Conservation (phyloP, 2,329 filamentous ascomycete genomes). For the Aspergillus sp. region DNA sequence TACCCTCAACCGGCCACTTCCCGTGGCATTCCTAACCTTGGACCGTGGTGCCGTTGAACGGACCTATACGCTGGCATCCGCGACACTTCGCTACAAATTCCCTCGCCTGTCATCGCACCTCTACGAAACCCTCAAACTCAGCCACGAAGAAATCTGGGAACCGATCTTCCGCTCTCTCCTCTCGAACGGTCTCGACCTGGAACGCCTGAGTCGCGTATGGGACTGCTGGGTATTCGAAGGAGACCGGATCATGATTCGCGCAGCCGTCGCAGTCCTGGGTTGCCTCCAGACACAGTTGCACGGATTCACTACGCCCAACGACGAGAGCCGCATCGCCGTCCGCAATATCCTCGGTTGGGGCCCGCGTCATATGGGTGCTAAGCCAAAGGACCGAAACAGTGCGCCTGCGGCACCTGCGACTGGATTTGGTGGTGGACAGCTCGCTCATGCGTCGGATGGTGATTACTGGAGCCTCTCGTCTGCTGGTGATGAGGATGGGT, state of each 20-base stretch:
- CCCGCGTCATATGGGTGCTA: slow-evolving; percentile 25
- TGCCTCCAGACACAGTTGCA: slow-evolving; percentile 38
- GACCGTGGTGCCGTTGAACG: slow-evolving; percentile 51
- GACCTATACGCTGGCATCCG: slow-evolving; percentile 50
- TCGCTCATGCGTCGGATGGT: slow-evolving; percentile 29
- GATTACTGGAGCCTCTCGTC: slow-evolving; percentile 37
- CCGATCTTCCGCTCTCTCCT: slow-evolving; percentile 51
- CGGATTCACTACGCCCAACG: slow-evolving; percentile 30
- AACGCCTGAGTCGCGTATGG: slow-evolving; percentile 51
- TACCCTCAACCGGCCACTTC: slow-evolving; percentile 54
- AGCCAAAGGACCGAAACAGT: slow-evolving; percentile 30
- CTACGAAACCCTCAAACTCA: slow-evolving; percentile 32
- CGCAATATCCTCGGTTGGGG: slow-evolving; percentile 33
- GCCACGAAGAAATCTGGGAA: slow-evolving; percentile 43
- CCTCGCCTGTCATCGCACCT: slow-evolving; percentile 50
- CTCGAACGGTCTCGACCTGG: slow-evolving; percentile 45
- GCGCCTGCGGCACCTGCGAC: slow-evolving; percentile 24
- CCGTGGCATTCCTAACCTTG: slow-evolving; percentile 54
- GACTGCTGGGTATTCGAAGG: slow-evolving; percentile 58
- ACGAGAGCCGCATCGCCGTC: slow-evolving; percentile 28
- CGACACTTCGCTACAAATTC: slow-evolving; percentile 53
- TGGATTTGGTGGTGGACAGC: slow-evolving; percentile 27
- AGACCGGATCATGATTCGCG: slow-evolving; percentile 44
- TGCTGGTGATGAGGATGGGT: slow-evolving; percentile 35
- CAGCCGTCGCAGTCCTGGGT: slow-evolving; percentile 39